Evolutionary conservation across 2,329 filamentous ascomycete species (phyloP).

Genomic region (Alternaria viburni): DNA sequence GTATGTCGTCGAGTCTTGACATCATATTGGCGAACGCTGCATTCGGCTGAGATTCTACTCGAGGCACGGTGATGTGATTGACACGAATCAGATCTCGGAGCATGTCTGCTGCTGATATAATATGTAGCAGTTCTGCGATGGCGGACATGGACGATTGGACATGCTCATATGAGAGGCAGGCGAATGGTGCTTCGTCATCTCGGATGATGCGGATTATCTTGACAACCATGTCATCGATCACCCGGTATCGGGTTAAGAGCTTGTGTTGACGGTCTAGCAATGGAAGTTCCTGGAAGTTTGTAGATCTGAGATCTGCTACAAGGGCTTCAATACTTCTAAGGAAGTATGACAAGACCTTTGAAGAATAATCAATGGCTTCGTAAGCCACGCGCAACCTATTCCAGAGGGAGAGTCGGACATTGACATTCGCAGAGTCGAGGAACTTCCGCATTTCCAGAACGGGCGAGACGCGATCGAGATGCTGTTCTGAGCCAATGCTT

Average conservation of each 20-base stretch:
- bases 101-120: conserved; percentile 80
- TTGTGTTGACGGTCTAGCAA: conserved; percentile 70
- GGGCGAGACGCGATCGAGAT: conserved; percentile 30
- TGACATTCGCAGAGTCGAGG: conserved; percentile 78
- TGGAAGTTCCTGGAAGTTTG: conserved; percentile 62
- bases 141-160: conserved; percentile 74
- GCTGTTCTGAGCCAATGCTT: conserved; percentile 4
- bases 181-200: conserved; percentile 73
- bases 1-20: conserved; percentile 81
- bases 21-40: conserved; percentile 57
- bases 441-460: conserved; percentile 85
- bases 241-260: conserved; percentile 77
- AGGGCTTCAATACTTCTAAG: conserved; percentile 86
- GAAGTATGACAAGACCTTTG: conserved; percentile 87
- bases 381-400: conserved; percentile 90
- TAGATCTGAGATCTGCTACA: conserved; percentile 69
- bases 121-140: conserved; percentile 71
- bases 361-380: conserved; percentile 78
- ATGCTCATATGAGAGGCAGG: conserved; percentile 83
- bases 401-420: conserved; percentile 87
- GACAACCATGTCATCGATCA: conserved; percentile 76
- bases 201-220: conserved; percentile 71
- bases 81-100: conserved; percentile 87
- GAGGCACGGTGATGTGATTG: conserved; percentile 70
- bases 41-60: conserved; percentile 58